Evolutionary conservation across 225 moss, liverwort and hornwort species (phyloP), one percentile per base, ranked within the genome.

Genomic region (Physcomitrellopsis africana): DNA sequence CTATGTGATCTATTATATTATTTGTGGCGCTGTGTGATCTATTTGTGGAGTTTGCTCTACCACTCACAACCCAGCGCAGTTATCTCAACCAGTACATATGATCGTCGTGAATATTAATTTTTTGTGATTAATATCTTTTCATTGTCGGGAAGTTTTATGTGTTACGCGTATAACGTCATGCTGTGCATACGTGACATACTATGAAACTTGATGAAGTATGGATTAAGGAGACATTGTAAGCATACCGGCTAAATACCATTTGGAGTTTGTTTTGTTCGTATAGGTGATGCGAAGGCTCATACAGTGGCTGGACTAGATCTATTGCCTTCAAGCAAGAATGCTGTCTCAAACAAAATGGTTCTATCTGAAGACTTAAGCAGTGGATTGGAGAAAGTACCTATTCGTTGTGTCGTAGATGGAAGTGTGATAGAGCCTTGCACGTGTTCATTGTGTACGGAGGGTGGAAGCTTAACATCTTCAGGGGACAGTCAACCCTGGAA

Each of bases 401-500:
- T 99, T 69, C 89, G 87, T 73, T 99, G 99, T 82, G 89, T 91
- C 59, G 82, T 99, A 52, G 93, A 95, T 79, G 81, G 82, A 68
- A 88, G 86, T 82, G 77, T 82, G 47, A 70, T 93, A 73, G 73
- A 89, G 26, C 86, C 81, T 53, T 93, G 88, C 74, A 82, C 72
- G 27, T 87, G 90, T 69, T 79, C 79, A 8, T 55, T 85, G 55
- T 90, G 87, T 58, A 77, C 66, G 52, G 85, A 85, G 32, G 68
- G 27, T 71, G 83, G 69, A 62, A 78, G 70, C 60, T 72, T 64
- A 68, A 69, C 80, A 37, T 72, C 80, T 65, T 81, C 81, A 63
- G 83, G 80, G 67, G 90, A 86, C 70, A 68, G 78, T 70, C 87
- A 79, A 78, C 86, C 90, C 18, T 91, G 89, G 86, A 87, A 92